Evolutionary conservation across 2,329 filamentous ascomycete genomes (phyloP), one percentile per base, ranked within the genome.

Genomic region (Fusarium pilosicola): DNA sequence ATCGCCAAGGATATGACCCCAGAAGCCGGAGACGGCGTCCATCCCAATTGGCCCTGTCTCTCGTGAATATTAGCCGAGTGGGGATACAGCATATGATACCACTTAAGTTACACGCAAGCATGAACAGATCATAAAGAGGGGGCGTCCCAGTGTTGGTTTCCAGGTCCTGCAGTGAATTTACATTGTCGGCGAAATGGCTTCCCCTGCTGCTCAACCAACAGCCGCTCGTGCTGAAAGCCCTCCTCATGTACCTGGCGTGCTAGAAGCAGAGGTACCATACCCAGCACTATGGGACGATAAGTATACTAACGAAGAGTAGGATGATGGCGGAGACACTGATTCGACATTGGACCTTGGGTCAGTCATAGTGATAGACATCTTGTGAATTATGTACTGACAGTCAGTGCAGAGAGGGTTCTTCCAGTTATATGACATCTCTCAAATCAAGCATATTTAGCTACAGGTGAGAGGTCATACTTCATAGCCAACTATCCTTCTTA

Each of bases 381-480:
- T 22, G 12, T 10, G 6, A 7, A 3, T 15, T 14, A 3, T 14
- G 0, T 26, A 15, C 65, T 69, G 13, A 69, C 22, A 36, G 2
- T 26, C 4, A 6, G 10, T 44, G 3, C 7, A 69, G 66, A 18
- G 57, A 57, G 12, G 57, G 49, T 11, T 64, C 65, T 5, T 69
- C 65, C 4, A 69, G 66, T 32, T 69, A 69, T 15, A 36, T 69
- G 7, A 69, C 49, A 18, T 69, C 66, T 20, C 58, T 69, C 13
- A 74, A 68, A 32, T 73, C 70, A 20, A 73, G 71, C 11, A 71
- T 74, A 2, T 57, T 67, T 7, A 73, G 56, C 36, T 73, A 73
- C 3, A 68, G 68, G 71, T 73, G 11, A 49, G 39, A 17, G 10
- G 3, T 18, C 15, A 20, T 7, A 36, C n/a, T 56, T 6, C 15